Evolutionary conservation across 805 yeast genomes (phyloP), one percentile per base, ranked within the genome.

Genomic region (Yamadazyma olivae): DNA sequence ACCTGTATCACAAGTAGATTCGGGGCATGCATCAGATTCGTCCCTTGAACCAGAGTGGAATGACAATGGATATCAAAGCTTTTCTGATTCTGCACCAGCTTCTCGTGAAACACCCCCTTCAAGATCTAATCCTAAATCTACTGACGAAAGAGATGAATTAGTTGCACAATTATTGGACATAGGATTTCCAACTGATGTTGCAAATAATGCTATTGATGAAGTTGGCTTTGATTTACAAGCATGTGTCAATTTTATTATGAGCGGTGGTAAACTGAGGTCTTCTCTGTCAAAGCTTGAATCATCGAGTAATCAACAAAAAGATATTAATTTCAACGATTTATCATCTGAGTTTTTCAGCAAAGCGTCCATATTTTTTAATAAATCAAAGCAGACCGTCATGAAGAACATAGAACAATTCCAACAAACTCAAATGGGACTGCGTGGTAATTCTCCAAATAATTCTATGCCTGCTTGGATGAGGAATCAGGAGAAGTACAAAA

Each of bases 391-490:
- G 39, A 78, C 80, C 24, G 65, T 83, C 8, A 74, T 77, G 43
- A 75, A 77, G 46, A 84, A 83, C 27, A 61, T 81, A 19, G 83
- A 77, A 34, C 75, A 74, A 51, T 75, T 81, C 46, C 75, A 74
- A 43, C 54, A 38, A 48, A 22, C 35, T 10, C 33, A 13, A 30
- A 10, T 29, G 7, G 32, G 24, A 5, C 12, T 26, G 8, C 8
- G 10, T 9, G 7, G 7, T 10, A 14, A 23, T 7, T 21, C 37
- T 2, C 51, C 52, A 9, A 51, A 51, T 28, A 54, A 56, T 27
- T 56, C 57, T 32, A 52, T 63, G 44, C 95, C 95, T 0, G 77
- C 81, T 1, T 86, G 95, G 95, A 81, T 86, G 89, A 70, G 64
- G 38, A 72, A 76, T 41, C 81, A 75, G 47, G 65, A 59, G 10